phyloP scores from a whole-genome alignment of 176 grass and related monocot species.

The Triticum timopheevii region DNA sequence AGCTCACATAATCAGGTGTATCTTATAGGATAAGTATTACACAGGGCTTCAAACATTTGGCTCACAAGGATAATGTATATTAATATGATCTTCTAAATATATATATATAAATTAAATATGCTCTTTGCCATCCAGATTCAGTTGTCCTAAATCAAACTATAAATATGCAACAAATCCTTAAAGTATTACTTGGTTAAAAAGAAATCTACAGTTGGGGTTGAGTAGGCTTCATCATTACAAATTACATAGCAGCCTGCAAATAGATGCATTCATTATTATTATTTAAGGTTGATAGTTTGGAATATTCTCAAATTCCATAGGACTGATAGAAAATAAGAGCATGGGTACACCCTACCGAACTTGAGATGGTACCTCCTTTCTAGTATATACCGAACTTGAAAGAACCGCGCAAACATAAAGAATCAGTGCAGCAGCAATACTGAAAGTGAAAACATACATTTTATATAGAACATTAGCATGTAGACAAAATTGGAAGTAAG shows the following conservation, averaged over 20 bases:
- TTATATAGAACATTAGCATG: constrained; percentile 4
- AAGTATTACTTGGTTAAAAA: neutral
- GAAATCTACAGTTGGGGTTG: neutral
- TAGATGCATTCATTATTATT: too few species aligned
- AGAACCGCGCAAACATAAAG: neutral
- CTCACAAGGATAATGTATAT: neutral
- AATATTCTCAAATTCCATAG: neutral
- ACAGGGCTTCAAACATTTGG: neutral
- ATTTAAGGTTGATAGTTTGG: too few species aligned
- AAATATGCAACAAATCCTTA: neutral
- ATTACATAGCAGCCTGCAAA: neutral
- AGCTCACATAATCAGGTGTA: neutral
- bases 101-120: neutral
- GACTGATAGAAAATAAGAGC: neutral
- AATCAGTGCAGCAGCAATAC: neutral
- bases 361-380: neutral
- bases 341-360: neutral
- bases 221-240: neutral
- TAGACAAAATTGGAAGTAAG: constrained; percentile 3
- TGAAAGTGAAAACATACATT: neutral
- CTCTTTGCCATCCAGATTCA: neutral
- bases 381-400: neutral
- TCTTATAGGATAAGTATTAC: neutral
- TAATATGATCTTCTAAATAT: neutral
- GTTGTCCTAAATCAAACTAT: neutral